Conservation (phyloP, 306 rosid genomes). For the Prunus armeniaca region DNA sequence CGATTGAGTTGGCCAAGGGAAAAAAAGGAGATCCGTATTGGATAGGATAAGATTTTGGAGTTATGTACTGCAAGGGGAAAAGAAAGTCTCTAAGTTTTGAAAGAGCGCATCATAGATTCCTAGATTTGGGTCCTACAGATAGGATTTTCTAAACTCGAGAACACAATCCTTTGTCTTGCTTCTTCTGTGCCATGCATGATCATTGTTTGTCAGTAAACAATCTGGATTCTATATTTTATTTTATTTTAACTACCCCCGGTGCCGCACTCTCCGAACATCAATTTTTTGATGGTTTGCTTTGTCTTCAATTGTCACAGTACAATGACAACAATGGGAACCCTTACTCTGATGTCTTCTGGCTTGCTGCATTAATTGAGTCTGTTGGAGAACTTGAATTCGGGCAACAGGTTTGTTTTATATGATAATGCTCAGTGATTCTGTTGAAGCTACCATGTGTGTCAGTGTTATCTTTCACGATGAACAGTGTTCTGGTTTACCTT, state of each 20-base stretch:
- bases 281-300: neutral
- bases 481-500: neutral
- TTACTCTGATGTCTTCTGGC: slow-evolving; percentile 96
- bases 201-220: neutral
- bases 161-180: slow-evolving; percentile 2
- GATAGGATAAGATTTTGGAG: neutral
- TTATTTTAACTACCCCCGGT: neutral
- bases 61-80: neutral
- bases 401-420: slow-evolving; percentile 66
- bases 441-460: slow-evolving; percentile 1
- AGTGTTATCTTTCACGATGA: neutral
- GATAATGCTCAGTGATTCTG: neutral
- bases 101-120: neutral
- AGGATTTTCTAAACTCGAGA: neutral
- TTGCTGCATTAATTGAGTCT: slow-evolving; percentile 85
- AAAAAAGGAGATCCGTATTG: no score
- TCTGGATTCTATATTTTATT: neutral
- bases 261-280: neutral
- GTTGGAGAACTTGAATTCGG: slow-evolving; percentile 94
- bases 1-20: neutral
- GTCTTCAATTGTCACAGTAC: slow-evolving; percentile 51
- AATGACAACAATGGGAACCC: slow-evolving; percentile 93
- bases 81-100: neutral
- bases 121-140: neutral
- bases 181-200: neutral